Evolutionary conservation across 1,284 basidiomycete genomes (phyloP), one percentile per base, ranked within the genome.

Genomic region (Cryptococcus amylolentus): DNA sequence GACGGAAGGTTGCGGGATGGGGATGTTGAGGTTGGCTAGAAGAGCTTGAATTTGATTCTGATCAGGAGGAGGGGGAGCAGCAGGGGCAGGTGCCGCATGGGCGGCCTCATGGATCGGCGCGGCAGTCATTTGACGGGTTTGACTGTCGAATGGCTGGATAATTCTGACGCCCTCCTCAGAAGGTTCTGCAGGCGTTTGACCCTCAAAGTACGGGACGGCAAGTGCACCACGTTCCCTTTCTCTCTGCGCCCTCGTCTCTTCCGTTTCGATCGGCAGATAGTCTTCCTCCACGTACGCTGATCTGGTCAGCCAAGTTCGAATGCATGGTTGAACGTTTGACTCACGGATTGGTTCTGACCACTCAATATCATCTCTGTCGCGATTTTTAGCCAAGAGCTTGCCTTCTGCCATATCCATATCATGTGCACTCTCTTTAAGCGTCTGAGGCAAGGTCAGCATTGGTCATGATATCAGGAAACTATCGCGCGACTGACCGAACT

Each of bases 361-460:
- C 10, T 69, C 67, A 12, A 70, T 64, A n/a, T 44, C 37, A 28
- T 28, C 53, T 23, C 61, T 54, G 16, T 47, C 52, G 20, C 55
- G 52, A 43, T 61, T 58, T 28, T 55, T 55, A 40, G 59, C 61
- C 51, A 75, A 49, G 7, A 64, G 63, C 16, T 52, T 52, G 38
- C 72, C 73, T 55, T 75, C 73, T n/a, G 61, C 58, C 48, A 57
- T 52, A 56, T 70, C 65, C 35, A 73, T 44, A 16, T 69, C 49
- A 46, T 68, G 67, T 2, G 58, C 55, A 1, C 56, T 62, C 38
- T 58, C 49, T 12, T 68, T 71, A 38, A 68, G 65, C 49, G 58
- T 40, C 54, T 45, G 31, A 12, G 10, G 5, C 16, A 13, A 37
- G 35, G 28, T 42, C 43, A 51, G n/a, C 18, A 23, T 46, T n/a